Base-by-base conservation (phyloP, 352 stramenopile species). In the Globisporangium viniferum region DNA sequence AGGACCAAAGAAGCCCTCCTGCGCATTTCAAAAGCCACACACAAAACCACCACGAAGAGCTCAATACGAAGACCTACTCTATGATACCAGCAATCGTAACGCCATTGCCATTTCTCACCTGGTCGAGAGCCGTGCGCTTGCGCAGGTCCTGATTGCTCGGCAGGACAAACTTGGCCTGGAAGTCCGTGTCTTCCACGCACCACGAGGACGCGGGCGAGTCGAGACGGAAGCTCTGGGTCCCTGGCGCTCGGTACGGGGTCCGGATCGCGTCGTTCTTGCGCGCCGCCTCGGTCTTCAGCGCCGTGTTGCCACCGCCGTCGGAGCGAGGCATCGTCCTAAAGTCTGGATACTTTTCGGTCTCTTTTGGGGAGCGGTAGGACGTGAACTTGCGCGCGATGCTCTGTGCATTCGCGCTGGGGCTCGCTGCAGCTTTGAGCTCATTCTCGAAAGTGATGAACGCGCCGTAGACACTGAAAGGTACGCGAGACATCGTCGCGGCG, bases 81-180 rank as follows among this genome's bases (percentile, higher is more conserved):
- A 12, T 18, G 39, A 46, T 46, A 20, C 39, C 6, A 46, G 39
- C 14, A 24, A 24, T 24, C 24, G 24, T 24, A 24, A 24, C 6
- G 15, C 41, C 18, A 49, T 49, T 22, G 9, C 36, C 10, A 24
- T 10, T n/a, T n/a, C 71, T 54, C 57, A 85, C 79, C 64, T 92
- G 84, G 66, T 88, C 76, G n/a, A 76, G 66, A 12, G 86, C 84
- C 10, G 76, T 76, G 27, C 75, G 70, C 31, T 81, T 74, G 15
- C 82, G 81, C 35, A 90, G 33, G 53, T 94, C 86, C 59, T 94
- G 86, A 54, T 79, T 88, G 66, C 70, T 89, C 20, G 81, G 74
- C 10, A 92, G 31, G 9, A 59, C 64, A 62, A 94, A 94, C 60
- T 92, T 94, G 67, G 84, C 71, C 51, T 77, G 73, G 66, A 94